Evolutionary conservation across 208 protist species (phyloP).

Genomic region (Trypanosoma mega): DNA sequence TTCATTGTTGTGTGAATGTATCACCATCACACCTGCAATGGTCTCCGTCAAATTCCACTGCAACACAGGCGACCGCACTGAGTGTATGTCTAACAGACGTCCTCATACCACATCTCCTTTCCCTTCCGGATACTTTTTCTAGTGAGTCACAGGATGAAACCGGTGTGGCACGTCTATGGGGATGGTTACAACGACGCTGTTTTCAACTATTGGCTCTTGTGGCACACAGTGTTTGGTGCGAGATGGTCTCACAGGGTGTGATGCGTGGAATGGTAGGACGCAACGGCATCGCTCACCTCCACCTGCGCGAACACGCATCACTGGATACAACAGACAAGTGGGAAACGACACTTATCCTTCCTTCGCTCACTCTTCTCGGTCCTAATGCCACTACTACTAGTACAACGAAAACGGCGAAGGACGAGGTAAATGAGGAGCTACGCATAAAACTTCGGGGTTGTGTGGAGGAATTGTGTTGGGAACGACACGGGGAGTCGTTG

Average conservation of each 20-base stretch:
- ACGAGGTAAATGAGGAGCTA: background rate
- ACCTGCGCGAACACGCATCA: constrained; percentile 15
- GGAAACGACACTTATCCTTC: constrained; percentile 27
- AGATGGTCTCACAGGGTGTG: constrained; percentile 25
- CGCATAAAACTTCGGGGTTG: constrained; percentile 19
- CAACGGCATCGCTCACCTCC: constrained; percentile 7
- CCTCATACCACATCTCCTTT: constrained; percentile 26
- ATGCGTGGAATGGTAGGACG: background rate
- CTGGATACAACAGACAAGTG: constrained; percentile 26
- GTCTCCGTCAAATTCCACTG: background rate
- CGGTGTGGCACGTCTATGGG: constrained; percentile 4
- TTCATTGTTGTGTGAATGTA: constrained; percentile 20
- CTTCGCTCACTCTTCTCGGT: too few relatives aligned
- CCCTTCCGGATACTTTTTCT: constrained; percentile 3
- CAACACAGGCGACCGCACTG: constrained; percentile 1
- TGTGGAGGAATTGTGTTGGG: constrained; percentile 26
- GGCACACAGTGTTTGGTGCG: constrained; percentile 39
- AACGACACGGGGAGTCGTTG: background rate
- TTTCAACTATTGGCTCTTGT: constrained; percentile 34
- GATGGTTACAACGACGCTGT: constrained; percentile 34
- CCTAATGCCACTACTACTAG: background rate
- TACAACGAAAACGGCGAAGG: background rate
- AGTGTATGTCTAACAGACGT: constrained; percentile 19
- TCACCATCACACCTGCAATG: too few relatives aligned
- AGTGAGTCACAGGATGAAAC: background rate